These are phyloP conservation scores for Tolypocladium tropicale DNA, from an alignment of 2,329 filamentous ascomycete genomes.

Conservation along the genomic window DNA sequence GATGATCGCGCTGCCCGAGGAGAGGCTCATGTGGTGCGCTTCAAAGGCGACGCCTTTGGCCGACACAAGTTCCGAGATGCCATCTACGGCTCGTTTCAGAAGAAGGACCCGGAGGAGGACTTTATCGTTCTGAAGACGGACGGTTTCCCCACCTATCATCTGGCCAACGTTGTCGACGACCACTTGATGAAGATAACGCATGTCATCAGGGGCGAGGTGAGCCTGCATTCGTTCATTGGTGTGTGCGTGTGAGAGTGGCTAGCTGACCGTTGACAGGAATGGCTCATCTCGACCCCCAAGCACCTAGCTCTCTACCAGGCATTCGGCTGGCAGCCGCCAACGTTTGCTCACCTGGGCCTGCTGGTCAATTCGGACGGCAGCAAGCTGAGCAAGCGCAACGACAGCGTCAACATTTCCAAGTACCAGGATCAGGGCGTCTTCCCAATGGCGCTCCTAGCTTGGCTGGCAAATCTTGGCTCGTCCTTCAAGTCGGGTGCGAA, in stretches of 20 bases:
- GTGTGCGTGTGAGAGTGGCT: too few relatives aligned
- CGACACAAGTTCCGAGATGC: conserved; percentile 63
- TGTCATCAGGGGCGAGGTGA: conserved; percentile 76
- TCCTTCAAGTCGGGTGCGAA: conserved; percentile 16
- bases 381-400: conserved; percentile 80
- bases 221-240: conserved; percentile 8
- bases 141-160: conserved; percentile 89
- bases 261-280: conserved; percentile 51
- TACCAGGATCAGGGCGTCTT: conserved; percentile 37
- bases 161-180: conserved; percentile 95
- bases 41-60: conserved; percentile 46
- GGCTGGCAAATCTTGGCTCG: conserved; percentile 59
- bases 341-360: conserved; percentile 73
- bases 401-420: conserved; percentile 35
- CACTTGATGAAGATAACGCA: conserved; percentile 93
- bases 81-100: conserved; percentile 62
- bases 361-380: conserved; percentile 58
- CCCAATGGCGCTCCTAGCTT: conserved; percentile 56
- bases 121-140: conserved; percentile 88
- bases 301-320: conserved; percentile 63
- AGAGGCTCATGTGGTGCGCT: conserved; percentile 66
- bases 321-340: conserved; percentile 62
- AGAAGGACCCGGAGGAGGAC: conserved; percentile 55
- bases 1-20: conserved; percentile 57
- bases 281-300: conserved; percentile 86